Percentiles rank a stretch among this genome's conserved stretches.
phyloP scores from a whole-genome alignment of 768 basidiomycete species.

The Ramaria rubella region DNA sequence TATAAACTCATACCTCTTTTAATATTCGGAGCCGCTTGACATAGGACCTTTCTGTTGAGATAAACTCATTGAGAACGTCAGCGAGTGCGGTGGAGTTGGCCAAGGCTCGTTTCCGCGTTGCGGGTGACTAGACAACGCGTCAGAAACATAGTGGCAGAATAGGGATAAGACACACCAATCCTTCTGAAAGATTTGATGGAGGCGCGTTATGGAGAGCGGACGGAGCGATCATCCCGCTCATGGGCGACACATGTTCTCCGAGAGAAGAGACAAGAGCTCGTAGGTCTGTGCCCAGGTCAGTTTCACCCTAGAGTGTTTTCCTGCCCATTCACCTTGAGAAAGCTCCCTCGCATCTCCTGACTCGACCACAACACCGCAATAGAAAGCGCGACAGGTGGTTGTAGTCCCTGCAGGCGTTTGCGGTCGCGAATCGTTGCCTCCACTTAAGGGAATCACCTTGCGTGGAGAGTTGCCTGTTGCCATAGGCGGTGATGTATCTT shows the following conservation, averaged over 20 bases:
- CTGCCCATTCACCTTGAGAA: constrained; percentile 46
- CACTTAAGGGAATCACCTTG: constrained; percentile 67
- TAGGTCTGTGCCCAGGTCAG: constrained; percentile 44
- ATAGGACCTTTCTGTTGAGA: constrained; percentile 86
- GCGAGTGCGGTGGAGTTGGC: constrained; percentile 60
- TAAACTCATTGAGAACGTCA: constrained; percentile 78
- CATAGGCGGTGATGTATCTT: constrained; percentile 34
- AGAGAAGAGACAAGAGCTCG: constrained; percentile 74
- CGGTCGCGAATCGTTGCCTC: constrained; percentile 51
- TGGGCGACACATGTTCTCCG: constrained; percentile 47
- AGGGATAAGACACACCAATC: neutral
- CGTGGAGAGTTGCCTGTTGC: constrained; percentile 58
- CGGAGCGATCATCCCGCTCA: constrained; percentile 26
- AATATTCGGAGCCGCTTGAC: constrained; percentile 75
- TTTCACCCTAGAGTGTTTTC: constrained; percentile 11
- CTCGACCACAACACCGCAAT: constrained; percentile 87
- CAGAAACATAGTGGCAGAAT: too few relatives aligned
- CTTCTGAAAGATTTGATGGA: constrained; percentile 26
- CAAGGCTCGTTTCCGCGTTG: constrained; percentile 43
- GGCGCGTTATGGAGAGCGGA: constrained; percentile 36
- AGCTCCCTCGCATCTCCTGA: constrained; percentile 64
- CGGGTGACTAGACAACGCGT: constrained; percentile 4
- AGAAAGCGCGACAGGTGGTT: constrained; percentile 60
- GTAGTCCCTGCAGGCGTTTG: constrained; percentile 33
- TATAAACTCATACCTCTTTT: constrained; percentile 41